Percentiles rank a stretch among this genome's conserved stretches.
Conservation (phyloP, 768 basidiomycete genomes). For the Lactarius sanguifluus region DNA sequence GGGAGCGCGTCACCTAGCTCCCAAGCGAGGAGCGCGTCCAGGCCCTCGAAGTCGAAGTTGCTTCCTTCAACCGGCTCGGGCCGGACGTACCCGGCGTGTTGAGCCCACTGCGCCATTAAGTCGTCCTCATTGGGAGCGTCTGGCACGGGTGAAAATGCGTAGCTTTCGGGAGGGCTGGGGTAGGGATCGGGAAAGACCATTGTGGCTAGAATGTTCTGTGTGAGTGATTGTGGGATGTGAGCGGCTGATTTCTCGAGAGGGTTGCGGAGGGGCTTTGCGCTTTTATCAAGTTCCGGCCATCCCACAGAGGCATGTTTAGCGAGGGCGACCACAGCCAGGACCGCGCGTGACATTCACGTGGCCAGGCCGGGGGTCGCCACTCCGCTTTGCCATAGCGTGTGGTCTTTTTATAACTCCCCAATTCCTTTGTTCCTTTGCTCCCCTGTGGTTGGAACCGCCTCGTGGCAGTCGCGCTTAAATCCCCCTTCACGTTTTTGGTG, state of each 20-base stretch:
- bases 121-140: not conserved
- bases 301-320: not conserved
- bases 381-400: not conserved
- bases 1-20: not conserved
- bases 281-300: not conserved
- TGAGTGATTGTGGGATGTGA: conserved; percentile 1
- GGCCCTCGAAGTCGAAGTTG: not conserved
- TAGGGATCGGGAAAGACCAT: not conserved
- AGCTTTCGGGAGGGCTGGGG: not conserved
- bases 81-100: not conserved
- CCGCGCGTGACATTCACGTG: not conserved
- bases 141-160: not conserved
- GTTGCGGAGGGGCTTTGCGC: not conserved
- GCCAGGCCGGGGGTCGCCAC: not conserved
- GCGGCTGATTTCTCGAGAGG: not conserved
- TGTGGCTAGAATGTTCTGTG: not conserved
- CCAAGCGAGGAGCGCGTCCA: not conserved
- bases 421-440: not conserved
- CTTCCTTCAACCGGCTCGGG: not conserved
- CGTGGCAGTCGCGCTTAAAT: not conserved
- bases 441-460: not conserved
- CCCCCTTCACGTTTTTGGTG: not conserved
- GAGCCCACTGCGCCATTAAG: not conserved
- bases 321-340: not conserved
- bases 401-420: not conserved